phyloP scores from a whole-genome alignment of 768 basidiomycete species.

The Auricularia auricula-judae region DNA sequence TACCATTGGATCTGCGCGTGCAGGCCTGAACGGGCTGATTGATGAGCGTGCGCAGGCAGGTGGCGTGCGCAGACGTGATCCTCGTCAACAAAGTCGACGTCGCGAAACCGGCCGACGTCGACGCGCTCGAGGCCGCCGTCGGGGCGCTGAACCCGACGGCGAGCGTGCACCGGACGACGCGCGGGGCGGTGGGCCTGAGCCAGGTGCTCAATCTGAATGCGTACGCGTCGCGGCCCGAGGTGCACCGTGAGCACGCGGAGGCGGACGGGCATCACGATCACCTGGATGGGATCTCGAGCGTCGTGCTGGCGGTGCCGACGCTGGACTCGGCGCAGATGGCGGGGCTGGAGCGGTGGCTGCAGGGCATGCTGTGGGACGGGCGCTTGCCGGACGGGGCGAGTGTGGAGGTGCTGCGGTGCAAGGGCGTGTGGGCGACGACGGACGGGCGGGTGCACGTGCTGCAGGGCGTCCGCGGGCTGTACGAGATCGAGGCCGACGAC shows the following conservation, averaged over 20 bases:
- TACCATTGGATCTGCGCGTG: background rate
- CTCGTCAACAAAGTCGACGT: constrained; percentile 89
- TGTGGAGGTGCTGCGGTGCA: constrained; percentile 62
- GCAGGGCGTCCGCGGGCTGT: constrained; percentile 87
- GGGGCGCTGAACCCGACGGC: constrained; percentile 71
- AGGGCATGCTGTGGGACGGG: constrained; percentile 72
- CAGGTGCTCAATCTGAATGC: constrained; percentile 74
- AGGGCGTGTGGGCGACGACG: constrained; percentile 60
- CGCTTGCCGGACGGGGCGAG: constrained; percentile 27
- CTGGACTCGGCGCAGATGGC: constrained; percentile 42
- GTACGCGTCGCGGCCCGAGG: constrained; percentile 44
- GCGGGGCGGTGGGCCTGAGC: constrained; percentile 61
- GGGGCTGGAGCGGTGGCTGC: constrained; percentile 69
- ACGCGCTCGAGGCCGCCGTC: constrained; percentile 47
- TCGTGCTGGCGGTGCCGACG: constrained; percentile 50
- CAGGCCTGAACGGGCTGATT: background rate
- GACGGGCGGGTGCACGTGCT: constrained; percentile 58
- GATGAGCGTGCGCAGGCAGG: constrained; percentile 53
- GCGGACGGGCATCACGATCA: constrained; percentile 20
- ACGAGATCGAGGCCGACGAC: constrained; percentile 58
- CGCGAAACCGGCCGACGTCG: constrained; percentile 34
- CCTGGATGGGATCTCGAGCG: constrained; percentile 65
- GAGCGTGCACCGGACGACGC: constrained; percentile 60
- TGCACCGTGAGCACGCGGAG: constrained; percentile 18
- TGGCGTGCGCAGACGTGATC: constrained; percentile 85